Conservation (phyloP, 1,139 yeast genomes). For the Yamadazyma spencermartinsiae region DNA sequence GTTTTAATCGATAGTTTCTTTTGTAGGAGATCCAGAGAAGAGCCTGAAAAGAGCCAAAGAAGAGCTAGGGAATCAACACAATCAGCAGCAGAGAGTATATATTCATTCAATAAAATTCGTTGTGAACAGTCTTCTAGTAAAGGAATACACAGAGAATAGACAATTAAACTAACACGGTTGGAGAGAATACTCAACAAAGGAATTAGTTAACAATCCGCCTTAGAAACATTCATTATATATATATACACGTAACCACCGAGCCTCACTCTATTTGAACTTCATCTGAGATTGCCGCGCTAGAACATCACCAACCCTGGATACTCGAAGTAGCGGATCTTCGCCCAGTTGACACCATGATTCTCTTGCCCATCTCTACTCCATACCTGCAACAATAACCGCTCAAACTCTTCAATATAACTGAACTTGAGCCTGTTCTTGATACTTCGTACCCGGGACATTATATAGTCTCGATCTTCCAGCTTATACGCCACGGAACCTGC, state of each 20-base stretch:
- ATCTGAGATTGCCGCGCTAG: too few relatives aligned
- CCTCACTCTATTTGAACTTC: too few relatives aligned
- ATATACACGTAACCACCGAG: too few relatives aligned
- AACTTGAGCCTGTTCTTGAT: slow-evolving; percentile 19
- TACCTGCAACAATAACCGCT: slow-evolving; percentile 16
- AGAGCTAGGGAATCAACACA: not conserved
- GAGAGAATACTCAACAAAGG: too few relatives aligned
- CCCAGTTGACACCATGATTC: slow-evolving; percentile 22
- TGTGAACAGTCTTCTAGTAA: too few relatives aligned
- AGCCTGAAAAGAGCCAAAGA: not conserved
- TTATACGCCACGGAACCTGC: slow-evolving; percentile 23
- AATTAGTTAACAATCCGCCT: too few relatives aligned
- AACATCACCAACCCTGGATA: slow-evolving; percentile 25
- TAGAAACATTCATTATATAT: too few relatives aligned
- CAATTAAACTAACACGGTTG: too few relatives aligned
- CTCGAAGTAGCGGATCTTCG: slow-evolving; percentile 19
- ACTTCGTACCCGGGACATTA: slow-evolving; percentile 14
- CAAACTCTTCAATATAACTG: slow-evolving; percentile 20
- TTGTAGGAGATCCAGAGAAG: not conserved
- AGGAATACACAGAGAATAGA: too few relatives aligned
- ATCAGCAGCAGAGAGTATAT: too few relatives aligned
- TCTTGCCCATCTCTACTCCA: slow-evolving; percentile 20
- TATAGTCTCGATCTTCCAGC: slow-evolving; percentile 17
- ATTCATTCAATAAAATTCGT: too few relatives aligned
- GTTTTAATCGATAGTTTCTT: too few relatives aligned